Evolutionary conservation across 345 rosid species (phyloP).

Genomic region (Brassica incana): DNA sequence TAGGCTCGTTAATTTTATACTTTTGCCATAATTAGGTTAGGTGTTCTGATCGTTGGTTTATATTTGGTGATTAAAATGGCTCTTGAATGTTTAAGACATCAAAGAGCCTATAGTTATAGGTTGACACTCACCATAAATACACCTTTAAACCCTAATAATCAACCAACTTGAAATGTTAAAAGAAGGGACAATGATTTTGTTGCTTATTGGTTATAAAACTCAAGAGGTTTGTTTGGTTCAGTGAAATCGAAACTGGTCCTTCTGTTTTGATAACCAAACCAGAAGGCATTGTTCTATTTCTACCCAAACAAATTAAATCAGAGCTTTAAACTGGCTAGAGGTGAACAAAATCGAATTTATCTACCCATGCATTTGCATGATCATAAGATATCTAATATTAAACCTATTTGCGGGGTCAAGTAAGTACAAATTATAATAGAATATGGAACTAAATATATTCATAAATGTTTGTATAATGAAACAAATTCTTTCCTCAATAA

Average conservation of each 20-base stretch:
- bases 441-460: constrained; percentile 12
- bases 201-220: constrained; percentile 1
- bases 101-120: constrained; percentile 7
- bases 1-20: constrained; percentile 5
- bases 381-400: background rate
- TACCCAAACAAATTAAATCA: background rate
- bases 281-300: background rate
- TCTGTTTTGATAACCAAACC: constrained; percentile 6
- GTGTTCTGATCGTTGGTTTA: constrained; percentile 19
- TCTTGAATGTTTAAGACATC: constrained; percentile 11
- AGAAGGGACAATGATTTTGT: background rate
- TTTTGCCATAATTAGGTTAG: constrained; percentile 34
- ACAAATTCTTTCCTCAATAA: constrained; percentile 22
- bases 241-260: background rate
- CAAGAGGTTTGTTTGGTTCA: constrained; percentile 2
- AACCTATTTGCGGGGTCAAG: constrained; percentile 10
- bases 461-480: background rate
- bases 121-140: background rate
- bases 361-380: constrained; percentile 29
- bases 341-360: constrained; percentile 7
- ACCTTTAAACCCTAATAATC: constrained; percentile 2
- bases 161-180: constrained; percentile 18
- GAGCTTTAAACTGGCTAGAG: background rate
- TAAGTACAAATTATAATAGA: constrained; percentile 3
- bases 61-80: constrained; percentile 7